phyloP scores from a whole-genome alignment of 805 yeast genomes.

The Metschnikowia vanudenii region DNA sequence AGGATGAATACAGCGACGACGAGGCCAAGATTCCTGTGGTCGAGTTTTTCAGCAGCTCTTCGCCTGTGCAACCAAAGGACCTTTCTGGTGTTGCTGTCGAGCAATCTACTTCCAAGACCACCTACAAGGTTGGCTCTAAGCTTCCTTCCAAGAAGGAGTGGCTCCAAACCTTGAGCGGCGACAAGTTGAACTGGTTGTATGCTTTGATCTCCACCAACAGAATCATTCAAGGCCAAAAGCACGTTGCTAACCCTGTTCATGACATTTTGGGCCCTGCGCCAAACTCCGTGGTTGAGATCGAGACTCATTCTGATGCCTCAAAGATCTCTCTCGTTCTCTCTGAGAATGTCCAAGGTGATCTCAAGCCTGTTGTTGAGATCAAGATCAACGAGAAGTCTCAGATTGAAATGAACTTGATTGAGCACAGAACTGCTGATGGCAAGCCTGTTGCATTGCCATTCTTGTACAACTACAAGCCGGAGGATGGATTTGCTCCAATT shows the following conservation, averaged over 20 bases:
- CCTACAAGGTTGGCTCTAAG: conserved; percentile 39
- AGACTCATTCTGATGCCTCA: conserved; percentile 45
- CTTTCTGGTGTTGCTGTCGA: conserved; percentile 38
- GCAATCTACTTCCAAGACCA: conserved; percentile 27
- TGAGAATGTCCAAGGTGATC: conserved; percentile 72
- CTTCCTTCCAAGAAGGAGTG: conserved; percentile 48
- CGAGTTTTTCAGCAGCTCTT: conserved; percentile 81
- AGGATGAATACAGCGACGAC: conserved; percentile 70
- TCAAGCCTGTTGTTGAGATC: conserved; percentile 64
- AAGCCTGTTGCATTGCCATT: conserved; percentile 73
- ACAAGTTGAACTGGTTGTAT: conserved; percentile 79
- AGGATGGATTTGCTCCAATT: conserved; percentile 94
- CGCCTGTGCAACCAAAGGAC: conserved; percentile 35
- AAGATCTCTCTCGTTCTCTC: conserved; percentile 62
- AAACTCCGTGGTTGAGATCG: conserved; percentile 59
- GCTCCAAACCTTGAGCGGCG: conserved; percentile 82
- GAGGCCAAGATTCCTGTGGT: conserved; percentile 75
- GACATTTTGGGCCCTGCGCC: conserved; percentile 75
- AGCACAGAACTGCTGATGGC: conserved; percentile 81
- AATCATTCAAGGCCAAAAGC: conserved; percentile 82
- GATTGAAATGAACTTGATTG: conserved; percentile 75
- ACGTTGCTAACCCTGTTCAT: conserved; percentile 74
- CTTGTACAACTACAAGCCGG: conserved; percentile 74
- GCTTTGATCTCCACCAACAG: conserved; percentile 80
- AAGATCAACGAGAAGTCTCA: conserved; percentile 47